A percentile compares a stretch with the other conserved stretches of the same genome.
Conservation (phyloP, 495 filamentous ascomycete species). For the Pseudevernia furfuracea region DNA sequence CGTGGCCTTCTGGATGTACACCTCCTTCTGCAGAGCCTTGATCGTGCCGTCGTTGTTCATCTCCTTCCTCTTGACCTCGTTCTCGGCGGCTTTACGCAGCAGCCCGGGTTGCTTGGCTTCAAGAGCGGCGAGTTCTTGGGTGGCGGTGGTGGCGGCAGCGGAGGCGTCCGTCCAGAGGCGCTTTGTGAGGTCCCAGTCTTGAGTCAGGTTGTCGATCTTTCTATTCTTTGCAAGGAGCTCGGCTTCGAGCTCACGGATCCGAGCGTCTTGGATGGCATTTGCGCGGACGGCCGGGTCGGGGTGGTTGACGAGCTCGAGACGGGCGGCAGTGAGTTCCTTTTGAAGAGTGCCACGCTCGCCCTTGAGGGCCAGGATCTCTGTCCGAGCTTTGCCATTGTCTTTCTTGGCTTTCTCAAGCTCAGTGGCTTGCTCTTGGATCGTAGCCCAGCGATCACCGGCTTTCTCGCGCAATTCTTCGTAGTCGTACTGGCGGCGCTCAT, state of each 20-base stretch:
- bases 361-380: constrained; percentile 42
- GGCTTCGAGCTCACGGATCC: constrained; percentile 37
- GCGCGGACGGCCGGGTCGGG: constrained; percentile 43
- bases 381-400: constrained; percentile 35
- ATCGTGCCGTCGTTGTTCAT: constrained; percentile 25
- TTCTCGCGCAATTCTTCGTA: constrained; percentile 32
- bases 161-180: background rate
- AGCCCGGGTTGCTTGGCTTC: background rate
- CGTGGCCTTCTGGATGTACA: constrained; percentile 45
- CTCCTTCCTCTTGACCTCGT: constrained; percentile 12
- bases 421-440: constrained; percentile 7
- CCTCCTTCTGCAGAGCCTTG: constrained; percentile 26
- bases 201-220: constrained; percentile 36
- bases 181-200: constrained; percentile 29
- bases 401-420: constrained; percentile 27
- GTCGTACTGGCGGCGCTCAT: constrained; percentile 13
- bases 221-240: constrained; percentile 40
- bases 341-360: constrained; percentile 42
- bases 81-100: background rate
- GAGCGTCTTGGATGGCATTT: constrained; percentile 40
- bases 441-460: constrained; percentile 11
- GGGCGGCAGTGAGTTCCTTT: constrained; percentile 42
- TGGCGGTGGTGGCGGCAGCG: constrained; percentile 2
- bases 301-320: constrained; percentile 41
- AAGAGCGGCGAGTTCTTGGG: background rate